Evolutionary conservation across 2,329 filamentous ascomycete genomes (phyloP).

Genomic region (Pseudocercospora ulei): DNA sequence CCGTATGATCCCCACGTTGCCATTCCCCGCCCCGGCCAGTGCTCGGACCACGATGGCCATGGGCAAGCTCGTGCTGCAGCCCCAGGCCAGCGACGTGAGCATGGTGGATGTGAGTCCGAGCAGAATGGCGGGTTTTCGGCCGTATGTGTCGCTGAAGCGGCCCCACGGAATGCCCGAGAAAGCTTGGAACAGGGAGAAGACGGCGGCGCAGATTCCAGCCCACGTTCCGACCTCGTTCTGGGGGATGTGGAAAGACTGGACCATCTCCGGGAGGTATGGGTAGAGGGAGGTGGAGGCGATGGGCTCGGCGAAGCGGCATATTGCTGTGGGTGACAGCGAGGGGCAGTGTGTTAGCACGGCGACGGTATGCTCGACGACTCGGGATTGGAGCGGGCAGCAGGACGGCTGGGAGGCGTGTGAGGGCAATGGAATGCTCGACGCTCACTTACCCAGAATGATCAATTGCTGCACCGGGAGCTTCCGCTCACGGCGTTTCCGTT

Average conservation of each 20-base stretch:
- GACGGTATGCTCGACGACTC: too few species aligned
- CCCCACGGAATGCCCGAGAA: slow-evolving; percentile 84
- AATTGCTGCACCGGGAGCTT: slow-evolving; percentile 70
- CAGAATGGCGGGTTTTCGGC: slow-evolving; percentile 74
- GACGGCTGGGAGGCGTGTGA: slow-evolving; percentile 8
- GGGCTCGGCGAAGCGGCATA: slow-evolving; percentile 85
- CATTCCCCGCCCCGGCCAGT: slow-evolving; percentile 74
- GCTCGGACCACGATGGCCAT: slow-evolving; percentile 73
- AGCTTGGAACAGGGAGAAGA: slow-evolving; percentile 74
- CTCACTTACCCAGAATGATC: slow-evolving; percentile 58
- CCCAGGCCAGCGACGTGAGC: slow-evolving; percentile 70
- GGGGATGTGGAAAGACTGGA: slow-evolving; percentile 63
- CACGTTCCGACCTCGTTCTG: slow-evolving; percentile 68
- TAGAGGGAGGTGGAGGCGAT: slow-evolving; percentile 88
- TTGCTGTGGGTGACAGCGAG: slow-evolving; percentile 47
- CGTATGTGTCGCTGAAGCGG: slow-evolving; percentile 63
- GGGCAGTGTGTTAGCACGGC: slow-evolving; percentile 8
- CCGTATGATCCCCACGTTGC: slow-evolving; percentile 74
- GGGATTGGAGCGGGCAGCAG: too few species aligned
- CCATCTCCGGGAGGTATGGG: slow-evolving; percentile 87
- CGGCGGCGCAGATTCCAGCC: slow-evolving; percentile 75
- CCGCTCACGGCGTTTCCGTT: slow-evolving; percentile 26
- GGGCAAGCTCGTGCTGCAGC: slow-evolving; percentile 64
- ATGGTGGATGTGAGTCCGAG: slow-evolving; percentile 67
- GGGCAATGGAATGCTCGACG: too few species aligned